Base-by-base conservation (phyloP, 805 yeast genomes). In the Starmerella vitae region DNA sequence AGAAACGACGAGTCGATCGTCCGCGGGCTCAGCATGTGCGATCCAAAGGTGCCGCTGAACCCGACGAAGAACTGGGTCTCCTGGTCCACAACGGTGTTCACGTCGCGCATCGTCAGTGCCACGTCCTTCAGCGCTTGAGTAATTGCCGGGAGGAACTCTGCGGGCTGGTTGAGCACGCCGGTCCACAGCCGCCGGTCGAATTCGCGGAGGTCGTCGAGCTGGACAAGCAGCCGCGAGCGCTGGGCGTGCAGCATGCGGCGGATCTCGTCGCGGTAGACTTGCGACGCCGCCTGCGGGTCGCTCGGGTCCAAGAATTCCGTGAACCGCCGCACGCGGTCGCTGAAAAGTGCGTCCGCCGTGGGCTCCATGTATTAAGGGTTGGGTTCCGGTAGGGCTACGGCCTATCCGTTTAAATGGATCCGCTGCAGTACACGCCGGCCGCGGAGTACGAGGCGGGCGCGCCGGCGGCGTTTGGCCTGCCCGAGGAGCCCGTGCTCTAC, bases 21-120 rank as follows among this genome's bases (percentile, higher is more conserved):
- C 53, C 97, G 71, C 17, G 98, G 96, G 19, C 85, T 78, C 21
- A 88, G 76, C 33, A 78, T 71, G 56, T 85, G 86, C 40, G 76
- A 72, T 39, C 97, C 97, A 60, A 91, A 84, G 0, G 96, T 76
- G 38, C 98, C 98, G 50, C 72, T 74, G 61, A 88, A 84, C 0
- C 86, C 79, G 13, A 91, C 59, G 52, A 78, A 76, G 56, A 78
- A 81, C 42, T 69, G 73, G 45, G 76, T 75, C 46, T 74, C 70
- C 29, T 72, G 74, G 43, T 69, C 75, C n/a, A 70, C 69, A 34
- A 68, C 61, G 42, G 64, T 66, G 20, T 73, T 64, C 33, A 69
- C 68, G 53, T 78, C 83, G 52, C 78, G 74, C 20, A 84, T 68
- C 0, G 86, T 74, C 54, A 71, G 60, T 9, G 86, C 83, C 10